A percentile compares a stretch with the other conserved stretches of the same genome.
Conservation (phyloP, 768 basidiomycete species). For the Mycena crocata region DNA sequence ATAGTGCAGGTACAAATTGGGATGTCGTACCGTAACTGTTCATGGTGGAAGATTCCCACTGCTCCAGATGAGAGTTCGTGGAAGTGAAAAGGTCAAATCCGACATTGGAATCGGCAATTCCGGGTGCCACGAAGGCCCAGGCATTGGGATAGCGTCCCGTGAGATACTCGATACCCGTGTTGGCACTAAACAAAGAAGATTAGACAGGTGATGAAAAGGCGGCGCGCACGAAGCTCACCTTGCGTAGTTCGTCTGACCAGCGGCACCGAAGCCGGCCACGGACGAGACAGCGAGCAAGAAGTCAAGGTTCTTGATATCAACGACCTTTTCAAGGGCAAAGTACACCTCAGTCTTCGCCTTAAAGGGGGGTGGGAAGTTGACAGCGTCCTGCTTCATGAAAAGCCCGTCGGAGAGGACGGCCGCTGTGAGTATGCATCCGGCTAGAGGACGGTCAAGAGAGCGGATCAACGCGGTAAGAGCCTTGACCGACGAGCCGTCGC, state of each 20-base stretch:
- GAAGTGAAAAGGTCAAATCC: not conserved
- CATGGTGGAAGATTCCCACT: constrained; percentile 9
- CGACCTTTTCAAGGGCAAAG: constrained; percentile 37
- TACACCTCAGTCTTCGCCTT: constrained; percentile 44
- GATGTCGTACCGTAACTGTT: constrained; percentile 4
- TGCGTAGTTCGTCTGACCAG: constrained; percentile 54
- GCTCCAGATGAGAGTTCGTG: not conserved
- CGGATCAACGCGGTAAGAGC: constrained; percentile 37
- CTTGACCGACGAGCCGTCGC: constrained; percentile 41
- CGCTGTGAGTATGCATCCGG: constrained; percentile 48
- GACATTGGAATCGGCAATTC: constrained; percentile 37
- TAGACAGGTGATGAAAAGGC: not conserved
- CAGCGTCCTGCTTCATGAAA: constrained; percentile 44
- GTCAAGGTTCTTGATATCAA: constrained; percentile 44
- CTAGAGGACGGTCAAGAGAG: constrained; percentile 38
- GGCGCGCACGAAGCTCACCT: constrained; percentile 34
- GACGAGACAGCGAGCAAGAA: constrained; percentile 51
- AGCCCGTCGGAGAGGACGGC: constrained; percentile 45
- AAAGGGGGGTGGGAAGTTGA: constrained; percentile 43
- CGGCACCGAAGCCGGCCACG: constrained; percentile 46
- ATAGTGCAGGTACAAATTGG: not conserved
- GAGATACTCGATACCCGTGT: constrained; percentile 45
- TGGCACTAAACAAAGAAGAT: constrained; percentile 41
- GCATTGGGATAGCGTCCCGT: constrained; percentile 41
- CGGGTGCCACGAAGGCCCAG: constrained; percentile 47